Evolutionary conservation across 1,284 basidiomycete species (phyloP).

Genomic region (Leccinum colubrinum): DNA sequence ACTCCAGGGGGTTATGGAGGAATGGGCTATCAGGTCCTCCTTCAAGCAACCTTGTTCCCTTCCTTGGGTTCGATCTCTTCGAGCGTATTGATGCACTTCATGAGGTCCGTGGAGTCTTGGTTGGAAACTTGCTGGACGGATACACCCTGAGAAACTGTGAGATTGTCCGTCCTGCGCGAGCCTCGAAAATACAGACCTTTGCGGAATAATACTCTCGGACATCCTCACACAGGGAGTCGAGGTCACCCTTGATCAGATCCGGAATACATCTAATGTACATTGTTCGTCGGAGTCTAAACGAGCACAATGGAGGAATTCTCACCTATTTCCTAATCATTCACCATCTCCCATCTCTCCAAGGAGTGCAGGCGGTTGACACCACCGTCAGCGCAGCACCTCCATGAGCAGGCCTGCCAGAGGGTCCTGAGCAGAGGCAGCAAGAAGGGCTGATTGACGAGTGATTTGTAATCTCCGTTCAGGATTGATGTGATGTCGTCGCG

Average conservation of each 20-base stretch:
- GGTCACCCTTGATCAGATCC: conserved; percentile 88
- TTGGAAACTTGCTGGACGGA: conserved; percentile 64
- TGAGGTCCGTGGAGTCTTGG: conserved; percentile 90
- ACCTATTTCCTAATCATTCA: conserved; percentile 31
- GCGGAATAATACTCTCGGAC: conserved; percentile 69
- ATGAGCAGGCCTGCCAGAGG: conserved; percentile 67
- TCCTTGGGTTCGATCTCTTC: conserved; percentile 48
- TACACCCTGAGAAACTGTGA: conserved; percentile 53
- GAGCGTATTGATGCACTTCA: conserved; percentile 82
- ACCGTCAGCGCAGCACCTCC: conserved; percentile 87
- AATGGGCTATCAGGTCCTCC: neutral
- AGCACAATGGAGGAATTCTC: conserved; percentile 11
- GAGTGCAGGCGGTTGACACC: conserved; percentile 84
- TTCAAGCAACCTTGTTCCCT: conserved; percentile 34
- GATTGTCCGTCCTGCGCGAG: conserved; percentile 1
- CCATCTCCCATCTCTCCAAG: conserved; percentile 31
- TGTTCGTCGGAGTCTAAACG: conserved; percentile 2
- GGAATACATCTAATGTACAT: conserved; percentile 60
- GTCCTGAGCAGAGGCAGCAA: conserved; percentile 49
- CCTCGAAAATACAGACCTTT: conserved; percentile 41
- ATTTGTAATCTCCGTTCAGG: too few species aligned
- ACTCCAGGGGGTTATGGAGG: conserved; percentile 1
- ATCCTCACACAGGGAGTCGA: conserved; percentile 83
- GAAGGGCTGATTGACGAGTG: too few species aligned
- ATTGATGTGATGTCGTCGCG: too few species aligned